Conservation (phyloP, 805 yeast species). For the Babjeviella inositovora region DNA sequence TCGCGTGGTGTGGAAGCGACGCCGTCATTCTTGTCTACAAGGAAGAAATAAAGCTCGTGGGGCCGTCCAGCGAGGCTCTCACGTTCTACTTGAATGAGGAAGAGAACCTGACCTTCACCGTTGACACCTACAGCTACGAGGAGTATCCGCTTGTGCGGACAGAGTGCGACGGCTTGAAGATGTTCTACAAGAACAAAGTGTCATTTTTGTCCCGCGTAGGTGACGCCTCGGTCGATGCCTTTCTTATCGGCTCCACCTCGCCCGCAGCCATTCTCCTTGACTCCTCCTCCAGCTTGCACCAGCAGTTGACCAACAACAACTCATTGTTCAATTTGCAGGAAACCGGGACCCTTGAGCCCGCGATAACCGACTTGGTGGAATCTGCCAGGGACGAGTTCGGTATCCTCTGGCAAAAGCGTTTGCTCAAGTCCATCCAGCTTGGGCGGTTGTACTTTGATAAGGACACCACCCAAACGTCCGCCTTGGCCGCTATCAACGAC, state of each 20-base stretch:
- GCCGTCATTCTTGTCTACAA: slow-evolving; percentile 46
- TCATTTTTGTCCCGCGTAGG: slow-evolving; percentile 55
- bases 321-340: too few relatives aligned
- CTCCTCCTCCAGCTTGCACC: too few relatives aligned
- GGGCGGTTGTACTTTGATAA: too few relatives aligned
- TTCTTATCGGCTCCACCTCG: slow-evolving; percentile 70
- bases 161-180: slow-evolving; percentile 55
- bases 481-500: too few relatives aligned
- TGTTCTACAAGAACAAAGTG: slow-evolving; percentile 38
- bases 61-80: slow-evolving; percentile 47
- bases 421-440: too few relatives aligned
- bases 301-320: too few relatives aligned
- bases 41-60: slow-evolving; percentile 55
- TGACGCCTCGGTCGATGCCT: slow-evolving; percentile 37
- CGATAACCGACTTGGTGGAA: too few relatives aligned
- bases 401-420: slow-evolving; percentile 61
- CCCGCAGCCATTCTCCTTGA: slow-evolving; percentile 76
- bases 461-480: too few relatives aligned
- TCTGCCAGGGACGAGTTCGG: slow-evolving; percentile 48
- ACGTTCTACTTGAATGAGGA: slow-evolving; percentile 30
- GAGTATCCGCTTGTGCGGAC: slow-evolving; percentile 25
- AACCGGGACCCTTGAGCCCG: too few relatives aligned
- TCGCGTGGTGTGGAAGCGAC: slow-evolving; percentile 80
- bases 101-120: slow-evolving; percentile 4
- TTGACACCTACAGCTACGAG: too few relatives aligned